phyloP scores from a whole-genome alignment of 805 yeast genomes.

The Metschnikowia hibisci region DNA sequence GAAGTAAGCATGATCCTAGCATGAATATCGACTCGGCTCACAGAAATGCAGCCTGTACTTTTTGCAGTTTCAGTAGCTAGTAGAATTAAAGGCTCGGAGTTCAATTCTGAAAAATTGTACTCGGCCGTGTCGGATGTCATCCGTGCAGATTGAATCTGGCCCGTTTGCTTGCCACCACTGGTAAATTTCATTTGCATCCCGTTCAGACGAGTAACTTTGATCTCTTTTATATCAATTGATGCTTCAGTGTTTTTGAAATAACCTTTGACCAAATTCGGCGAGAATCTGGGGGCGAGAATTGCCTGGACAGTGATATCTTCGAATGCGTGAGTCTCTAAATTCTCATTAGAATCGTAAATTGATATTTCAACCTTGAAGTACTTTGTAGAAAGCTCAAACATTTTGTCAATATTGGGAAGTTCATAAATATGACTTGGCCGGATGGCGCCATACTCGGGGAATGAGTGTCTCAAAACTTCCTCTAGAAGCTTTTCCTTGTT shows the following conservation, averaged over 20 bases:
- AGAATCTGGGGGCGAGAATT: not conserved
- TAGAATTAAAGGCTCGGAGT: constrained; percentile 13
- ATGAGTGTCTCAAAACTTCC: not conserved
- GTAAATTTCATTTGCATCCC: not conserved
- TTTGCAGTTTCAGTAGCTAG: constrained; percentile 21
- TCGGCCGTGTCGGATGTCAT: not conserved
- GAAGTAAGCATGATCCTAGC: constrained; percentile 9
- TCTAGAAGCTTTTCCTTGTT: not conserved
- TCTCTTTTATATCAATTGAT: not conserved
- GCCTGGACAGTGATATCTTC: constrained; percentile 20
- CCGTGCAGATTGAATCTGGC: constrained; percentile 3
- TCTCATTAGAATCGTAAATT: constrained; percentile 12
- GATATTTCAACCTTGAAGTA: constrained; percentile 17
- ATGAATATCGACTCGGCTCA: constrained; percentile 16
- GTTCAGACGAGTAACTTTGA: not conserved
- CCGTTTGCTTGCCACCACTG: constrained; percentile 6
- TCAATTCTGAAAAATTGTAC: constrained; percentile 7
- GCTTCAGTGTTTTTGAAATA: not conserved
- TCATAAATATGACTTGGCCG: not conserved
- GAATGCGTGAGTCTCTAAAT: constrained; percentile 14
- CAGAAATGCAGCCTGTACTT: constrained; percentile 23
- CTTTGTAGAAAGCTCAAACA: not conserved
- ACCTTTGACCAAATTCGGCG: not conserved
- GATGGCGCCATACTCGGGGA: not conserved
- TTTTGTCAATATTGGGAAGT: not conserved